Conservation (phyloP, 2,329 filamentous ascomycete genomes). For the Fusarium sp. region DNA sequence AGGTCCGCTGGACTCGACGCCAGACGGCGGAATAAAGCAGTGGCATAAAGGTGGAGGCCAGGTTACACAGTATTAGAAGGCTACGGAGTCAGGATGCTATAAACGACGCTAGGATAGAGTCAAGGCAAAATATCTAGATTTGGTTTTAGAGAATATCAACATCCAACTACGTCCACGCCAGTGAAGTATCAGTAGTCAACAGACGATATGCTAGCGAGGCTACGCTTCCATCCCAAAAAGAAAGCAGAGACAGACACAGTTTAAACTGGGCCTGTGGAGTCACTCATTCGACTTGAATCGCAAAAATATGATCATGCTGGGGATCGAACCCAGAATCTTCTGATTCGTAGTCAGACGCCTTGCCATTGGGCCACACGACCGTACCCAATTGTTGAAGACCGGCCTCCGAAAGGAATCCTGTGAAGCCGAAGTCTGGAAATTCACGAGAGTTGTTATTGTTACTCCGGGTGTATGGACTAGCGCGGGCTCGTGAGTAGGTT, state of each 20-base stretch:
- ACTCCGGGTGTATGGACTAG: accelerated
- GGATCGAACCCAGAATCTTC: constrained; percentile 47
- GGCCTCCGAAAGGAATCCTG: background rate
- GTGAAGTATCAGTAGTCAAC: too few relatives aligned
- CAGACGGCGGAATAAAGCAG: background rate
- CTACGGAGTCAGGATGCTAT: too few relatives aligned
- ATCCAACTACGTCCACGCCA: too few relatives aligned
- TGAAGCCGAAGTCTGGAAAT: background rate
- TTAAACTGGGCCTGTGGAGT: too few relatives aligned
- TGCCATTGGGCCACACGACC: constrained; percentile 41
- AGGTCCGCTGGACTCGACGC: constrained; percentile 34
- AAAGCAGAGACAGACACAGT: accelerated
- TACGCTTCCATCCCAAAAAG: background rate
- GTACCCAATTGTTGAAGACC: background rate
- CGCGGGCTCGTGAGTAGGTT: background rate
- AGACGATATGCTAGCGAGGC: background rate
- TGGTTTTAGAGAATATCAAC: too few relatives aligned
- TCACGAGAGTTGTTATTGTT: too few relatives aligned
- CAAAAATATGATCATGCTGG: constrained; percentile 38
- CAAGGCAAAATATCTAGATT: too few relatives aligned
- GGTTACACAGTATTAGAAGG: too few relatives aligned
- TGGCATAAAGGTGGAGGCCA: background rate
- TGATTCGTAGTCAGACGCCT: constrained; percentile 48
- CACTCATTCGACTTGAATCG: accelerated
- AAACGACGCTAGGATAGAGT: too few relatives aligned